Evolutionary conservation across 495 filamentous ascomycete genomes (phyloP), one percentile per base, ranked within the genome.

Genomic region (Aspergillus egyptiacus): DNA sequence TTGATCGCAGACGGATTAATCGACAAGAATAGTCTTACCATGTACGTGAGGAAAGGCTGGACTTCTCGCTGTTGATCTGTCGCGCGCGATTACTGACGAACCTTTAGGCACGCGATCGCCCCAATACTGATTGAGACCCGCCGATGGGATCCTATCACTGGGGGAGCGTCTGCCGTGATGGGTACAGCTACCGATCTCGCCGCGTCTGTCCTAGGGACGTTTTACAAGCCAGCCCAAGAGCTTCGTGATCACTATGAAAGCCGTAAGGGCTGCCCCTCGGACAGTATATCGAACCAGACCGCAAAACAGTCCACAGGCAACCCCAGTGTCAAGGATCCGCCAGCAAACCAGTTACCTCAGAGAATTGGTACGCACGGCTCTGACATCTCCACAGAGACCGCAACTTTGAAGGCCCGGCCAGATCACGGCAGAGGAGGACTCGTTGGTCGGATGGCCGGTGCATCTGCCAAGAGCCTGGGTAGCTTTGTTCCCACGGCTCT

Each of bases 1-100:
- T 59, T 85, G 2, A 75, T 85, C 0, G 65, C 79, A 40, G 67
- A 71, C 48, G 74, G 75, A 28, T 73, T 75, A 38, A 59, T 89
- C 30, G 71, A 74, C 15, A 83, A 78, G 76, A 77, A 76, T 33
- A 76, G 83, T 45, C 63, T 93, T 2, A 17, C 33, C 2, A 36
- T 36, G 33, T 36, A 36, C 14, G 33, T 36, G 33, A 17, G 70
- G n/a, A n/a, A 77, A 36, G 66, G 33, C 59, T 60, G 23, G 34
- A 56, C 35, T 27, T 20, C 14, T 15, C 8, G 17, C 27, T 10
- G 25, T 23, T n/a, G n/a, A n/a, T 5, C 15, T 9, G 14, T 28
- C 18, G 3, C 1, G 2, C 7, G 14, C 6, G 19, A 2, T 15
- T 22, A 13, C 14, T 32, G n/a, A 20, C 3, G 32, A 14, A 13